Evolutionary conservation across 2,329 filamentous ascomycete genomes (phyloP).

Genomic region (Cytospora piceae): DNA sequence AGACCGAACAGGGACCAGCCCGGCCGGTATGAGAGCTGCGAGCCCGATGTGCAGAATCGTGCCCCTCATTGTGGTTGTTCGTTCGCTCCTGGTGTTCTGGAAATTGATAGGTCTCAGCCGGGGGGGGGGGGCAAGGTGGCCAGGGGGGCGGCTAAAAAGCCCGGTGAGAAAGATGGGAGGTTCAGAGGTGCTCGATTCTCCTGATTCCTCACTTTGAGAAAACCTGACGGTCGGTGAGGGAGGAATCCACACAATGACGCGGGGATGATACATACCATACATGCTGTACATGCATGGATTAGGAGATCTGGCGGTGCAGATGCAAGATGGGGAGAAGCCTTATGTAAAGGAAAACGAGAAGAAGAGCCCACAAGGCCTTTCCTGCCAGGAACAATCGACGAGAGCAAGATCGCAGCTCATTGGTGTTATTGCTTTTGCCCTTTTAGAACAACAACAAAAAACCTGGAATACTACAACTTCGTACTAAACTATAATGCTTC

Average conservation of each 20-base stretch:
- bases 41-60: background rate
- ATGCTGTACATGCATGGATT: constrained; percentile 14
- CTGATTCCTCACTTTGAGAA: background rate
- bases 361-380: constrained; percentile 1
- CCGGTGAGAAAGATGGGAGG: background rate
- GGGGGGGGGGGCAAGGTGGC: no score
- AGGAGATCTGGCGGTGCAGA: constrained; percentile 12
- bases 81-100: constrained; percentile 21
- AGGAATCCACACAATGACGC: constrained; percentile 28
- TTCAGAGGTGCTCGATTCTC: constrained; percentile 2
- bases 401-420: background rate
- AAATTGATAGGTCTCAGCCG: constrained; percentile 38
- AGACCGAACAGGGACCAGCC: background rate
- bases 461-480: background rate
- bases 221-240: constrained; percentile 7
- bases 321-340: constrained; percentile 5
- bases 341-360: constrained; percentile 3
- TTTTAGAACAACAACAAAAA: no score
- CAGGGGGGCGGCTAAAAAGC: constrained; percentile 30
- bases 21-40: background rate
- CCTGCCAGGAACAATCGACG: background rate
- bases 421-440: background rate
- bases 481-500: background rate
- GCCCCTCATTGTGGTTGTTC: constrained; percentile 7
- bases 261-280: constrained; percentile 19